phyloP scores from a whole-genome alignment of 75 land plant genomes.

The Pinus albicaulis region DNA sequence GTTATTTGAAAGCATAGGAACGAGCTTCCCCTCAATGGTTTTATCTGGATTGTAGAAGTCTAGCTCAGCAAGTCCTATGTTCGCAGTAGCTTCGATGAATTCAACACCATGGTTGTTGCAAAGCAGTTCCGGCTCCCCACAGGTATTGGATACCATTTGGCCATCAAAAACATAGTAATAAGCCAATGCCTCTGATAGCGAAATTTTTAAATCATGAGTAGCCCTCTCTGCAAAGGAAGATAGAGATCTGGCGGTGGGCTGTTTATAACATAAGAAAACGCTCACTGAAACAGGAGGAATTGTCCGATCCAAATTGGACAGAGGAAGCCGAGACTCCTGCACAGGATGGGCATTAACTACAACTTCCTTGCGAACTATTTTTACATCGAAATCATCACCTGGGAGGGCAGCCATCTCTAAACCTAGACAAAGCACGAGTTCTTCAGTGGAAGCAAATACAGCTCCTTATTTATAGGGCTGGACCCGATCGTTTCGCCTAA shows the following conservation, averaged over 20 bases:
- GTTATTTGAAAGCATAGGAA: slow-evolving; percentile 22
- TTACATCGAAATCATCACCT: slow-evolving; percentile 4
- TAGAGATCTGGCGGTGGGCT: not conserved
- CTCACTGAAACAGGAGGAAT: slow-evolving; percentile 38
- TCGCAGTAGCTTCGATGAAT: slow-evolving; percentile 28
- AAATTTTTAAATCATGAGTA: slow-evolving; percentile 16
- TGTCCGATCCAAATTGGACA: slow-evolving; percentile 41
- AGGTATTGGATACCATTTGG: slow-evolving; percentile 26
- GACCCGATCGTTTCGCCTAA: too few relatives aligned
- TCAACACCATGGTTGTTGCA: slow-evolving; percentile 53
- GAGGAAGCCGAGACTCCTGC: slow-evolving; percentile 37
- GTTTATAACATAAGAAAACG: slow-evolving; percentile 47
- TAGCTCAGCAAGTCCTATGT: slow-evolving; percentile 20
- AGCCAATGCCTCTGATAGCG: slow-evolving; percentile 33
- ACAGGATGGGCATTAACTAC: slow-evolving; percentile 27
- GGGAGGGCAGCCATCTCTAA: too few relatives aligned
- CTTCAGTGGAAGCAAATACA: too few relatives aligned
- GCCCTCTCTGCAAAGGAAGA: not conserved
- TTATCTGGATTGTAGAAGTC: slow-evolving; percentile 31
- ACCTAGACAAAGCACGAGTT: too few relatives aligned
- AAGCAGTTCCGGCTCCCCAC: slow-evolving; percentile 36
- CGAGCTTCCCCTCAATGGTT: slow-evolving; percentile 36
- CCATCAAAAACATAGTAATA: slow-evolving; percentile 40
- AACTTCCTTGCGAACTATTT: slow-evolving; percentile 11
- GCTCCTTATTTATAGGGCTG: too few relatives aligned